Conservation (phyloP, 2,329 filamentous ascomycete genomes). For the Albifimbria verrucaria region DNA sequence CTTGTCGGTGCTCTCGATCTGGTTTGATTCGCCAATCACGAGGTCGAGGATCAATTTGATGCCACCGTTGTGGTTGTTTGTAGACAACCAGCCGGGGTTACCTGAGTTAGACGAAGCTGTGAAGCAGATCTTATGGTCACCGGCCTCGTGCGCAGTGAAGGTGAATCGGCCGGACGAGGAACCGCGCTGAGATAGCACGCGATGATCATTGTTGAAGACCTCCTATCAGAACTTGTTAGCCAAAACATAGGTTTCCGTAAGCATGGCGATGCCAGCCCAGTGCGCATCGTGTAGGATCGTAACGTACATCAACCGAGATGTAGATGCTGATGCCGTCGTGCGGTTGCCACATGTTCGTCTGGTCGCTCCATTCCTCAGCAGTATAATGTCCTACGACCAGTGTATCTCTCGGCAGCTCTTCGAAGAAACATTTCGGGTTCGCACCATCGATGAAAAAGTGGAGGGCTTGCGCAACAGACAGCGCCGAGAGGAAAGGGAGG, state of each 20-base stretch:
- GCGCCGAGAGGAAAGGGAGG: slow-evolving; percentile 64
- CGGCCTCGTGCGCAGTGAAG: slow-evolving; percentile 91
- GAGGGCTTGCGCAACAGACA: slow-evolving; percentile 69
- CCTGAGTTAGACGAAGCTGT: slow-evolving; percentile 73
- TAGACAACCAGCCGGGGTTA: slow-evolving; percentile 68
- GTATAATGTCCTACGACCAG: slow-evolving; percentile 91
- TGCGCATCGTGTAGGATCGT: too few species aligned
- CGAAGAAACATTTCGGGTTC: slow-evolving; percentile 91
- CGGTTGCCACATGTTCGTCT: slow-evolving; percentile 63
- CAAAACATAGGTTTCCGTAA: neutral
- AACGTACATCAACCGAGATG: slow-evolving; percentile 79
- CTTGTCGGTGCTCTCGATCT: slow-evolving; percentile 93
- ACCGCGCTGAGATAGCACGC: slow-evolving; percentile 85
- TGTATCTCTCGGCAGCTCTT: slow-evolving; percentile 96
- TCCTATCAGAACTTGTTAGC: slow-evolving; percentile 53
- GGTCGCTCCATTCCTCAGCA: slow-evolving; percentile 78
- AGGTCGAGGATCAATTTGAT: slow-evolving; percentile 85
- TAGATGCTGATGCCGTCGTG: slow-evolving; percentile 77
- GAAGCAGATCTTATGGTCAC: slow-evolving; percentile 95
- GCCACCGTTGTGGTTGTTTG: slow-evolving; percentile 63
- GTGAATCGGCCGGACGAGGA: slow-evolving; percentile 79
- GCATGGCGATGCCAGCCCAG: too few species aligned
- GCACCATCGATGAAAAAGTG: slow-evolving; percentile 94
- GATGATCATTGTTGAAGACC: slow-evolving; percentile 96
- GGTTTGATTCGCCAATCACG: slow-evolving; percentile 89